These are phyloP conservation scores for Melastoma candidum DNA, from an alignment of 441 rosid species.

Conservation along the genomic window DNA sequence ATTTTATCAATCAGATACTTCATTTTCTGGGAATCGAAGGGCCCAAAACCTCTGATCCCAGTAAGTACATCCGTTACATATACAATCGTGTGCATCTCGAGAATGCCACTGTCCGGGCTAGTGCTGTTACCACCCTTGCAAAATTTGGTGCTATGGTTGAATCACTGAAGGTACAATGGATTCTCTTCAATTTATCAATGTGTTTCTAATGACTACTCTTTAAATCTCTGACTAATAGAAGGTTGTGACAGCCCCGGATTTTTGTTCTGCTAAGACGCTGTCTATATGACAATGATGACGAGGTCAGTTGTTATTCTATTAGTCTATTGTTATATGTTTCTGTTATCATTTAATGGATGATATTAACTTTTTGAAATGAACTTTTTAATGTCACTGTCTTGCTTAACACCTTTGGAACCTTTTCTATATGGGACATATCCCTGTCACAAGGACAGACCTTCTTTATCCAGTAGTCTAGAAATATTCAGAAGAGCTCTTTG, in stretches of 20 bases:
- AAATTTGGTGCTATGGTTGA: conserved; percentile 71
- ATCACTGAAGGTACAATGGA: conserved; percentile 53
- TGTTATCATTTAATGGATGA: too few species aligned
- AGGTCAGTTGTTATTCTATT: conserved; percentile 39
- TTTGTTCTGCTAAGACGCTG: conserved; percentile 86
- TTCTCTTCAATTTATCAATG: conserved; percentile 4
- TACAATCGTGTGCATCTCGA: conserved; percentile 98
- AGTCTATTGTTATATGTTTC: not conserved
- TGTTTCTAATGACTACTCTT: too few species aligned
- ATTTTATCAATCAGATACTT: conserved; percentile 46
- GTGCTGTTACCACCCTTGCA: conserved; percentile 96
- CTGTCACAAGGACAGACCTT: too few species aligned
- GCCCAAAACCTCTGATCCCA: conserved; percentile 91
- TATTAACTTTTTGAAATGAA: too few species aligned
- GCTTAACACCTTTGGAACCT: too few species aligned
- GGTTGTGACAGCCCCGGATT: conserved; percentile 60
- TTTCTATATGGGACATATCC: too few species aligned
- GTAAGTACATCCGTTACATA: conserved; percentile 89
- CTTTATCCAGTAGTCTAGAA: too few species aligned
- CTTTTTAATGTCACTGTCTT: too few species aligned
- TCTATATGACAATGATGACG: conserved; percentile 89
- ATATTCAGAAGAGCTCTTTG: too few species aligned
- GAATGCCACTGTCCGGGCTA: conserved; percentile 95
- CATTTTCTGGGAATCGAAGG: conserved; percentile 97
- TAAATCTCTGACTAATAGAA: too few species aligned